These are phyloP conservation scores for Mycosphaerella arachidis DNA, from an alignment of 2,329 filamentous ascomycete genomes.

Conservation along the genomic window DNA sequence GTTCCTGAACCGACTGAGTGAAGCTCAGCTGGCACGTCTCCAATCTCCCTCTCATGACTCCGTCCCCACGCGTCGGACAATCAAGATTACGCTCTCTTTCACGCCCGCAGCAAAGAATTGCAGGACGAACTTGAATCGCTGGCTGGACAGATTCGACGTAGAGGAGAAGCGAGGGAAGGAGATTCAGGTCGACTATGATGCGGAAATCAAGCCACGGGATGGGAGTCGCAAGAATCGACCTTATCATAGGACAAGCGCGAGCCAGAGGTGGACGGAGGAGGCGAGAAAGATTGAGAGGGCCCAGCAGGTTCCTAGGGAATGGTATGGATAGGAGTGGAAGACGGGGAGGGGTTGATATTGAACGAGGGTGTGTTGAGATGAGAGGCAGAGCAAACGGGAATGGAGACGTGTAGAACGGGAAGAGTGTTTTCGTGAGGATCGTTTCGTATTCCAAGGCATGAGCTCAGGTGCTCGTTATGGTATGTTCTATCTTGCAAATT, in stretches of 20 bases:
- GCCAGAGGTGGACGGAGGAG: not conserved
- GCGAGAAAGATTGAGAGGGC: not conserved
- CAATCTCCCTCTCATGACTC: not conserved
- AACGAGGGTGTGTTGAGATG: not conserved
- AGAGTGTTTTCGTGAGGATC: not conserved
- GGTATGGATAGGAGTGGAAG: not conserved
- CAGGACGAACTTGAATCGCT: conserved; percentile 5
- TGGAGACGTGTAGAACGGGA: too few relatives aligned
- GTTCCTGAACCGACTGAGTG: conserved; percentile 9
- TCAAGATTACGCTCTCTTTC: conserved; percentile 6
- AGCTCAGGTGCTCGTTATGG: not conserved
- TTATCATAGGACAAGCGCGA: not conserved
- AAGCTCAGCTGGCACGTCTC: conserved; percentile 4
- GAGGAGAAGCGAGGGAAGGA: conserved; percentile 3
- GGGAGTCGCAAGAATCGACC: conserved; percentile 7
- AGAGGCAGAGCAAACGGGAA: not conserved
- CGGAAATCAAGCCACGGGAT: not conserved
- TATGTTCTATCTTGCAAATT: not conserved
- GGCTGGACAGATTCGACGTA: conserved; percentile 11
- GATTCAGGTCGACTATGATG: conserved; percentile 9
- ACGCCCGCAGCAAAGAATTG: conserved; percentile 3
- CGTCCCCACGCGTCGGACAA: not conserved
- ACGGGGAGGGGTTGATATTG: not conserved
- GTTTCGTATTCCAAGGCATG: not conserved
- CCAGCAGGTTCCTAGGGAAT: not conserved